Base-by-base conservation (phyloP, 768 basidiomycete genomes). In the Pulveroboletus frians region DNA sequence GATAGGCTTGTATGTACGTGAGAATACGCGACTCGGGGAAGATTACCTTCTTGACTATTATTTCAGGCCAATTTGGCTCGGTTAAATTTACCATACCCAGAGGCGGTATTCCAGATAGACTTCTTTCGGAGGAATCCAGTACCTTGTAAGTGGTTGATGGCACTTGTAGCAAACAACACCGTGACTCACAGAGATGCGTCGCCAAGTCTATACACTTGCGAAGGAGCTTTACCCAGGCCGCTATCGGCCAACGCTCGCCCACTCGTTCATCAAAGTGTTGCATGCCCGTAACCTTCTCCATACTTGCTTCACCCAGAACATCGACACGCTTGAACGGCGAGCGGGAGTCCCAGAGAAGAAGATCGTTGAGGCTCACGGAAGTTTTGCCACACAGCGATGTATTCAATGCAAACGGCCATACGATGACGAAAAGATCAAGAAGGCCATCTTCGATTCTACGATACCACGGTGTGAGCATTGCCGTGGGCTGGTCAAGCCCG, bases 321-420 rank as follows among this genome's bases (percentile, higher is more conserved):
- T 92, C 47, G 94, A 97, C 64, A 94, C 92, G 0, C 79, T 97
- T 13, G 95, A 97, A 63, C 78, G 88, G 2, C 76, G 81, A 5
- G 90, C 92, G 0, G 90, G 90, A 5, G 77, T 96, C 0, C 82
- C 88, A 0, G 74, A 67, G 1, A 68, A 78, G 29, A 82, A 82
- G 63, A 83, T 98, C 52, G 76, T 98, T 41, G 95, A 98, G 70
- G 96, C 96, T 0, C 96, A 99, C 61, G 96, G 95, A 3, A 93
- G 89, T 56, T 99, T 98, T 57, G 95, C 95, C 0, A 70, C 75
- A 2, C 89, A 95, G 47, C 75, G 80, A 44, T 99, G 96, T 56
- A 81, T 97, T 14, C 72, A 80, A 7, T 99, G 96, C 65, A 54
- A 73, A 39, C 60, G 63, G 2, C 61, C 73, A 0, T 91, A 77